Evolutionary conservation across 257 asterid species (phyloP), one percentile per base, ranked within the genome.

Genomic region (Sherardia arvensis): DNA sequence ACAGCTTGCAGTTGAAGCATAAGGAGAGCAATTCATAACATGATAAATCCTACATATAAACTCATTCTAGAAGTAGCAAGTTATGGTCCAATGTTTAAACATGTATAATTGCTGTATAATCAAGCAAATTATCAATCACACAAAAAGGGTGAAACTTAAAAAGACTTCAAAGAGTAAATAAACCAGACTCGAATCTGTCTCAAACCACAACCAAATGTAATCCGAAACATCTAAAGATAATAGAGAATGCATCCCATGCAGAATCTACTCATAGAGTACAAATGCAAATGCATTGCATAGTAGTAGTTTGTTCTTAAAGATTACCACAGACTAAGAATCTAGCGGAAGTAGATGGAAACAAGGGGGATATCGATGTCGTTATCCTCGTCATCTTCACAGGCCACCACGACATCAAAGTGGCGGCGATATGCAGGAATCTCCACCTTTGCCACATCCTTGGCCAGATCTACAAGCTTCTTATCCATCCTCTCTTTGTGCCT

Each of bases 311-410:
- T n/a, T 32, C 51, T 43, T 43, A 1, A 30, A 43, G 49, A 14
- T 43, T 57, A 43, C 14, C 17, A 20, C 10, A n/a, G 40, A 43
- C 30, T 28, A 47, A 38, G 51, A 30, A 59, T 17, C 70, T 76
- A 87, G 63, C 83, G 76, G 76, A 79, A 87, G 77, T 87, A 87
- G 53, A 90, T 78, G 1, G 97, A 87, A 22, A 90, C 48, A 54
- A 78, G 92, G 29, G 97, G 97, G 73, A 90, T 83, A 64, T 90
- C 97, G 4, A 87, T 80, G 57, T 90, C 97, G 57, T 87, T 83
- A 54, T 81, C 97, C 0, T 90, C 85, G 1, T 90, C 97, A n/a
- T 90, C 96, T 80, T 90, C 96, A 4, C 97, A 90, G 0, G 96
- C 96, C 30, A 84, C 91, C 3, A 87, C 93, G 1, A 90, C 83